Percentiles rank a stretch among this genome's conserved stretches.
Evolutionary conservation across 208 protist genomes (phyloP).

Genomic region (Leishmania tropica): DNA sequence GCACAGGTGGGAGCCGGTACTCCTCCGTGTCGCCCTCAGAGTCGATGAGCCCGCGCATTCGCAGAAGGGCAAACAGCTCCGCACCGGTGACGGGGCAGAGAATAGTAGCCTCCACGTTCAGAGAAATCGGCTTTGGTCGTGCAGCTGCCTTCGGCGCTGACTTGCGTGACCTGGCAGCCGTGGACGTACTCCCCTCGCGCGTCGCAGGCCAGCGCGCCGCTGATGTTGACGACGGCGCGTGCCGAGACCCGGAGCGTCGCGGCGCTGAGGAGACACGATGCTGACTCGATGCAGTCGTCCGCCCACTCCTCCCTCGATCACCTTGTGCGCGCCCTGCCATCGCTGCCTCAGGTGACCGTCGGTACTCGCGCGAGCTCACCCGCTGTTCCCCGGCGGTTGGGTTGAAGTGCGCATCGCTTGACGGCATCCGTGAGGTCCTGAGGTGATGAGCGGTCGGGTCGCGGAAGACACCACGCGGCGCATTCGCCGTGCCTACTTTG

Average conservation of each 20-base stretch:
- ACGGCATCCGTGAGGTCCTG: not conserved
- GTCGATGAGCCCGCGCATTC: slow-evolving; percentile 73
- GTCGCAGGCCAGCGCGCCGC: not conserved
- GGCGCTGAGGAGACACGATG: not conserved
- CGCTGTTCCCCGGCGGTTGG: not conserved
- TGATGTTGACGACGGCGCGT: not conserved
- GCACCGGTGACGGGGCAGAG: slow-evolving; percentile 62
- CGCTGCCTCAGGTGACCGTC: not conserved
- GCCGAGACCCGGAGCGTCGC: not conserved
- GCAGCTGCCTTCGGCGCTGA: not conserved
- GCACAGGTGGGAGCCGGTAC: slow-evolving; percentile 40
- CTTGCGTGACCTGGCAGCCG: not conserved
- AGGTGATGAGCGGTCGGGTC: not conserved
- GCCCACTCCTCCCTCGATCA: not conserved
- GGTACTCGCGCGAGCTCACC: not conserved
- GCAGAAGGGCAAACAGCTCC: slow-evolving; percentile 78
- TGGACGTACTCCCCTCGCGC: slow-evolving; percentile 13
- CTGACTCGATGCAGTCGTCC: not conserved
- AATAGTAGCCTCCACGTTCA: slow-evolving; percentile 44
- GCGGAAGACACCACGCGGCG: slow-evolving; percentile 1
- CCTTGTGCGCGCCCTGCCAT: not conserved
- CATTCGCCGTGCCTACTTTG: too few species aligned
- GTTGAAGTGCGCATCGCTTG: too few species aligned
- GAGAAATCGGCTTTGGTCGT: slow-evolving; percentile 21
- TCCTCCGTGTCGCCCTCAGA: slow-evolving; percentile 69